A percentile compares a stretch with the other conserved stretches of the same genome.
Conservation (phyloP, 2,329 filamentous ascomycete genomes). For the Phaeosphaeriaceae sp. region DNA sequence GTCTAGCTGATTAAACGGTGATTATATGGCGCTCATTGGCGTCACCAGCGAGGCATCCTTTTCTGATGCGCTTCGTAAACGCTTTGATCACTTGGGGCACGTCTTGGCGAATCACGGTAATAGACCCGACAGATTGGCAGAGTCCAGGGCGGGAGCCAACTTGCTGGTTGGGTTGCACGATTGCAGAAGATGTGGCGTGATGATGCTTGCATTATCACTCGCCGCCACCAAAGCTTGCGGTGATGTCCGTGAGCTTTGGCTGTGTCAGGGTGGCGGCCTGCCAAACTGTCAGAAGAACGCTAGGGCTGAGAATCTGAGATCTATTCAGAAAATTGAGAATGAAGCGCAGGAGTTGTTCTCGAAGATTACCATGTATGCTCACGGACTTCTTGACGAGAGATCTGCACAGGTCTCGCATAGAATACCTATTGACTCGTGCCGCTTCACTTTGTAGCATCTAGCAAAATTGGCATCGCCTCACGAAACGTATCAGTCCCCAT, state of each 20-base stretch:
- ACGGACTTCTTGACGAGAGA: conserved; percentile 1
- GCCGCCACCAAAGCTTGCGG: conserved; percentile 18
- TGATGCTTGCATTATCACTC: conserved; percentile 17
- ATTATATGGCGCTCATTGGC: conserved; percentile 17
- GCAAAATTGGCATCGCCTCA: too few relatives aligned
- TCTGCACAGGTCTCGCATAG: conserved; percentile 10
- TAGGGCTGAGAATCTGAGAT: conserved; percentile 9
- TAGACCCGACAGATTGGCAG: conserved; percentile 22
- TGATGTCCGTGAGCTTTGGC: conserved; percentile 21
- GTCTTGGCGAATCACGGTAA: conserved; percentile 21
- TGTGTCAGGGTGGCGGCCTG: conserved; percentile 5
- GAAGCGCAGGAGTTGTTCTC: conserved; percentile 17
- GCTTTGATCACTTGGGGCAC: conserved; percentile 31
- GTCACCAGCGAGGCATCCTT: conserved; percentile 12
- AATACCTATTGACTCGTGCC: conserved; percentile 20
- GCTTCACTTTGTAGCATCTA: background rate
- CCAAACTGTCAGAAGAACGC: conserved; percentile 4
- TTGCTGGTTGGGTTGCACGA: conserved; percentile 8
- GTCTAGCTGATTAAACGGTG: conserved; percentile 17
- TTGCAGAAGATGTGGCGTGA: conserved; percentile 17
- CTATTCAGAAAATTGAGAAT: conserved; percentile 1
- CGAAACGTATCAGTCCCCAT: too few relatives aligned
- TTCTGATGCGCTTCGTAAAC: conserved; percentile 21
- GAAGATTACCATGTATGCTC: conserved; percentile 14
- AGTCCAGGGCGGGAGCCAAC: conserved; percentile 21